Conservation (phyloP, 2,329 filamentous ascomycete species). For the Sporothrix inflata region DNA sequence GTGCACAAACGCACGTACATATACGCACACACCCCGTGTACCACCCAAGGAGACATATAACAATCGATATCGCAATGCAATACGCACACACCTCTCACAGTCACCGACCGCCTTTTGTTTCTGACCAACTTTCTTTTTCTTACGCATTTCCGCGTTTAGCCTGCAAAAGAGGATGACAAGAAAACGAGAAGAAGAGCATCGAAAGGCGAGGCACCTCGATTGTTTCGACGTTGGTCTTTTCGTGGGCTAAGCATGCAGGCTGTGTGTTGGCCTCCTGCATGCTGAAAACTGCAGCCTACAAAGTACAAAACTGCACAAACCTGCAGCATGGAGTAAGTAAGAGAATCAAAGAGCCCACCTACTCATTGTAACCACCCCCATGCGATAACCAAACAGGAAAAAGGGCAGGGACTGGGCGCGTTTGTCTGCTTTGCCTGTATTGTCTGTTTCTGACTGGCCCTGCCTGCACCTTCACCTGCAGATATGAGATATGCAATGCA, state of each 20-base stretch:
- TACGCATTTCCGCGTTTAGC: neutral
- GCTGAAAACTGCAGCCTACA: constrained; percentile 13
- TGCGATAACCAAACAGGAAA: constrained; percentile 1
- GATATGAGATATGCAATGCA: neutral
- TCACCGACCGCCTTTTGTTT: neutral
- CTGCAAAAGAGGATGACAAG: neutral
- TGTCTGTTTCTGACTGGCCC: neutral
- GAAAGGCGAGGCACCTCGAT: neutral
- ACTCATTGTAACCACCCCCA: neutral
- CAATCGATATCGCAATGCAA: neutral
- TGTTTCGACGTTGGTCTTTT: neutral
- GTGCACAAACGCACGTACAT: constrained; percentile 8
- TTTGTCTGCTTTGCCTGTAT: neutral
- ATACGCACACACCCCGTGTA: neutral
- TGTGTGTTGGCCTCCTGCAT: neutral
- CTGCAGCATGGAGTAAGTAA: neutral
- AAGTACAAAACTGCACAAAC: neutral
- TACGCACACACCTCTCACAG: neutral
- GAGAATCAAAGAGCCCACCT: neutral
- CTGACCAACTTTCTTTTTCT: no score
- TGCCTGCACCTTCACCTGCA: neutral
- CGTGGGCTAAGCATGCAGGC: neutral
- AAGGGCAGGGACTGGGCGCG: neutral
- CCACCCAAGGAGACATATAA: neutral
- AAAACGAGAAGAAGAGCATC: neutral